phyloP scores from a whole-genome alignment of 1,284 basidiomycete species.

The Apiotrichum sp. region DNA sequence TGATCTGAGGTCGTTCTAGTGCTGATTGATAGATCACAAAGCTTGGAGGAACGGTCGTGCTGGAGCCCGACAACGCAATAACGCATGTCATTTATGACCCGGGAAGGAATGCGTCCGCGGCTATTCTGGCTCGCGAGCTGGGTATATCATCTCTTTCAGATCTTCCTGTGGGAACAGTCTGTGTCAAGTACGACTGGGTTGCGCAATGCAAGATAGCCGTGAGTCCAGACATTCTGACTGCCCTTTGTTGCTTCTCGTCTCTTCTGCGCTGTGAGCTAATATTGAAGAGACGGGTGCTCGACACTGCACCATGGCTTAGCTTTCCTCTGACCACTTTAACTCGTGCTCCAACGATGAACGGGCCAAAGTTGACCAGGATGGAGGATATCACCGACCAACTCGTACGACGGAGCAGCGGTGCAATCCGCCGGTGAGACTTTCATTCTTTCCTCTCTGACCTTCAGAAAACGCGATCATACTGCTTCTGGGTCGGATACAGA shows the following conservation, averaged over 20 bases:
- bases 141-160: slow-evolving; percentile 30
- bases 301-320: slow-evolving; percentile 23
- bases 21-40: slow-evolving; percentile 23
- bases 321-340: slow-evolving; percentile 28
- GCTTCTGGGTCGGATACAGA: slow-evolving; percentile 33
- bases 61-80: slow-evolving; percentile 37
- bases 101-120: slow-evolving; percentile 16
- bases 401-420: slow-evolving; percentile 15
- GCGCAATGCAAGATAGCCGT: slow-evolving; percentile 29
- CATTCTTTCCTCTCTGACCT: neutral
- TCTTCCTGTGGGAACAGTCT: slow-evolving; percentile 32
- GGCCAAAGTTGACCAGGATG: slow-evolving; percentile 8
- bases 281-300: slow-evolving; percentile 20
- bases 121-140: slow-evolving; percentile 20
- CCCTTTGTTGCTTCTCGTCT: no score
- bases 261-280: no score
- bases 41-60: slow-evolving; percentile 28
- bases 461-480: slow-evolving; percentile 21
- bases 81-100: slow-evolving; percentile 40
- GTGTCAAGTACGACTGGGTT: slow-evolving; percentile 40
- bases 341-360: neutral
- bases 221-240: slow-evolving; percentile 1
- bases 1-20: neutral
- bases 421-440: slow-evolving; percentile 17
- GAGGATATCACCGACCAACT: slow-evolving; percentile 28